Evolutionary conservation across 345 rosid species (phyloP).

Genomic region (Melaleuca quinquenervia): DNA sequence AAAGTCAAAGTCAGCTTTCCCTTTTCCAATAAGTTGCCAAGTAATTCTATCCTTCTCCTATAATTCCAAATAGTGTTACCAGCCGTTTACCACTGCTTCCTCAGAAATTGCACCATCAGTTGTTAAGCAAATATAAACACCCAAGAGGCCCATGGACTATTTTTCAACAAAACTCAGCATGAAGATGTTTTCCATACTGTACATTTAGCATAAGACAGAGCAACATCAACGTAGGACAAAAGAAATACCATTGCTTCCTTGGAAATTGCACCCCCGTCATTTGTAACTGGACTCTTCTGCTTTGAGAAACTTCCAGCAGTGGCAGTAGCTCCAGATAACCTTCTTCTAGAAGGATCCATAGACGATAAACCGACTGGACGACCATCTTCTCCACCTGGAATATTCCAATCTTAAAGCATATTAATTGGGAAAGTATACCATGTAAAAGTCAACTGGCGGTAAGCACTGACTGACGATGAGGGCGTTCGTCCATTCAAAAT

Average conservation of each 20-base stretch:
- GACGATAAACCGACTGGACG: conserved; percentile 32
- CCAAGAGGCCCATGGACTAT: not conserved
- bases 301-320: conserved; percentile 48
- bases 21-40: not conserved
- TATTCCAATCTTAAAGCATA: not conserved
- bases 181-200: not conserved
- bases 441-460: not conserved
- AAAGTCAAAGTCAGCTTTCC: not conserved
- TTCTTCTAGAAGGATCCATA: conserved; percentile 60
- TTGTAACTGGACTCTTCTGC: conserved; percentile 54
- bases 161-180: not conserved
- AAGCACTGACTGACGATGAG: not conserved
- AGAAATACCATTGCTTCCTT: conserved; percentile 50
- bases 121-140: not conserved
- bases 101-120: not conserved
- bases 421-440: not conserved
- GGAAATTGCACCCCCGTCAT: conserved; percentile 32
- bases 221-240: not conserved
- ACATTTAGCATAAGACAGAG: not conserved
- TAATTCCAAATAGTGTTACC: not conserved
- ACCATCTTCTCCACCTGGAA: conserved; percentile 54
- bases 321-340: conserved; percentile 53
- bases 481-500: not conserved
- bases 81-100: not conserved
- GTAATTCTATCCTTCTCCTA: not conserved